These are phyloP conservation scores for Eucalyptus urophylla DNA, from an alignment of 345 rosid genomes.

Conservation along the genomic window DNA sequence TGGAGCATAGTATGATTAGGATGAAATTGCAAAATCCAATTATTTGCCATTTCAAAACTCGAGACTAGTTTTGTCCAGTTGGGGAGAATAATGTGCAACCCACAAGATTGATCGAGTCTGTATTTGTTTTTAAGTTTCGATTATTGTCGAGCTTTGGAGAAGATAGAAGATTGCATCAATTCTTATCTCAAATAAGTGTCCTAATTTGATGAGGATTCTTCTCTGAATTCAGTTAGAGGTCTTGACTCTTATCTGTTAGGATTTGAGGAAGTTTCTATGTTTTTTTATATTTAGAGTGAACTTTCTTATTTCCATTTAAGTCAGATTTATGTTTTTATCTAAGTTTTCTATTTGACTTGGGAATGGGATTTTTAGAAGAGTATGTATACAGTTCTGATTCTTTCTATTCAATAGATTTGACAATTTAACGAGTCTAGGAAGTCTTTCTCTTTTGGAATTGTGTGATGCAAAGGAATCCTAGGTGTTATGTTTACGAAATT, in stretches of 20 bases:
- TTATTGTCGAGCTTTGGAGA: not conserved
- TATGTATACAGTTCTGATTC: not conserved
- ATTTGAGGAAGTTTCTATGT: not conserved
- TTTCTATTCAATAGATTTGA: not conserved
- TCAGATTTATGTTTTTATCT: not conserved
- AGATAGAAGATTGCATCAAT: not conserved
- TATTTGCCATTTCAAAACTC: not conserved
- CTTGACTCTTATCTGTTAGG: not conserved
- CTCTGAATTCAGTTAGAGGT: not conserved
- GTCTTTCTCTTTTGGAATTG: not conserved
- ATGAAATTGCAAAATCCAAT: not conserved
- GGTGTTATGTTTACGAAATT: not conserved
- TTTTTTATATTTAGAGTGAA: not conserved
- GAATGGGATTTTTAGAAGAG: not conserved
- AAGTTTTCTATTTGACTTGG: not conserved
- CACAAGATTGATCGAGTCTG: not conserved
- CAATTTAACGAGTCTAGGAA: not conserved
- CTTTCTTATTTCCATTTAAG: not conserved
- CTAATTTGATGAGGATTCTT: not conserved
- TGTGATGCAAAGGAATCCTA: not conserved
- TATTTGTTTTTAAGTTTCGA: not conserved
- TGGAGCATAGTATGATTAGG: not conserved
- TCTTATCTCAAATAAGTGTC: not conserved
- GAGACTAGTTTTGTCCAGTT: not conserved
- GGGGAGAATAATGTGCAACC: not conserved